Evolutionary conservation across 805 yeast species (phyloP).

Genomic region (Pichia manshurica): DNA sequence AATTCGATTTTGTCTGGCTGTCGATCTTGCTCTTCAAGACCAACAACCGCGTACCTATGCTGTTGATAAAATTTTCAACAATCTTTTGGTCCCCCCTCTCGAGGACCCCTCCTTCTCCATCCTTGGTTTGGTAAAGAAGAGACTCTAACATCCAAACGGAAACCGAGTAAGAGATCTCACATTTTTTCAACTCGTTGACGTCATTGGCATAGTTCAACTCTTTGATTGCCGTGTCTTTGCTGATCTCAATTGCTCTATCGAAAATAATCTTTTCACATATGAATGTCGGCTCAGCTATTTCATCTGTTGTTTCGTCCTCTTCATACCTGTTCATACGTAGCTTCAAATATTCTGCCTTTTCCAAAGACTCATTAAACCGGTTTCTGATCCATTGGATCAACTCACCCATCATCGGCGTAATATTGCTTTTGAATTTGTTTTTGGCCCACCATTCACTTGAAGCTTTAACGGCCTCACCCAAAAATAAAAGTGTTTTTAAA

Average conservation of each 20-base stretch:
- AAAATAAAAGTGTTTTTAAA: conserved; percentile 72
- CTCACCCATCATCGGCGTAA: conserved; percentile 35
- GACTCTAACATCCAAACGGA: conserved; percentile 96
- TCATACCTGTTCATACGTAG: conserved; percentile 48
- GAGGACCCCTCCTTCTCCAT: conserved; percentile 31
- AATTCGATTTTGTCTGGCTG: background rate
- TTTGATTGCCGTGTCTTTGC: conserved; percentile 83
- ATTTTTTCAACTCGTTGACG: conserved; percentile 64
- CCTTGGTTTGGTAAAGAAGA: conserved; percentile 44
- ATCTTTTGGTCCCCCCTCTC: conserved; percentile 70
- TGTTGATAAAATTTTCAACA: conserved; percentile 74
- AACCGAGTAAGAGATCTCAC: conserved; percentile 86
- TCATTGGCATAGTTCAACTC: conserved; percentile 41
- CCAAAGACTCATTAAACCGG: conserved; percentile 81
- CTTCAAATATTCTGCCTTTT: conserved; percentile 77
- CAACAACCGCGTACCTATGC: conserved; percentile 76
- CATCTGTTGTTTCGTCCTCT: conserved; percentile 20
- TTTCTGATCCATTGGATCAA: conserved; percentile 85
- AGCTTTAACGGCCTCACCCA: conserved; percentile 79
- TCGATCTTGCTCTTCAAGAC: conserved; percentile 57
- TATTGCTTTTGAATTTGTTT: conserved; percentile 29
- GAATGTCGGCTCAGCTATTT: conserved; percentile 26
- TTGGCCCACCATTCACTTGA: conserved; percentile 90
- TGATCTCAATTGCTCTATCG: conserved; percentile 90
- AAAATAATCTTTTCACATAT: conserved; percentile 82